phyloP scores from a whole-genome alignment of 352 stramenopile genomes.

The Phytophthora ramorum region DNA sequence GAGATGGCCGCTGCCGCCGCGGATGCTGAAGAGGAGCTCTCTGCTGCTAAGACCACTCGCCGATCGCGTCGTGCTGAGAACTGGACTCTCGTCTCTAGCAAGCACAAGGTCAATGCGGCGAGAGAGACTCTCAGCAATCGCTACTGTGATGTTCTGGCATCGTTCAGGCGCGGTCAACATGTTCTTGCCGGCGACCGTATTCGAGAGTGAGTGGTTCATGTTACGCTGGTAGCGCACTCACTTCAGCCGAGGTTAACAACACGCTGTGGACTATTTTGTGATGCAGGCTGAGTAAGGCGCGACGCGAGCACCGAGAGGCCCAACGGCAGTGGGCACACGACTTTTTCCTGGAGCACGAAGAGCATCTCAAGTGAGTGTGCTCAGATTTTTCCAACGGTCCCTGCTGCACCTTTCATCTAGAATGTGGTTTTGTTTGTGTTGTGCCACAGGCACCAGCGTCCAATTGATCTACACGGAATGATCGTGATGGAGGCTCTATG shows the following conservation, averaged over 20 bases:
- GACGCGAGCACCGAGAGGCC: slow-evolving; percentile 59
- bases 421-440: slow-evolving; percentile 24
- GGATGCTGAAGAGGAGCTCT: slow-evolving; percentile 24
- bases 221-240: not conserved
- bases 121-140: slow-evolving; percentile 62
- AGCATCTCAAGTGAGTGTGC: slow-evolving; percentile 55
- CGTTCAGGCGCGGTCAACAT: slow-evolving; percentile 62
- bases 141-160: slow-evolving; percentile 64
- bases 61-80: slow-evolving; percentile 22
- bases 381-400: slow-evolving; percentile 16
- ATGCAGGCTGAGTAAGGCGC: slow-evolving; percentile 53
- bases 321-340: slow-evolving; percentile 71
- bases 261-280: slow-evolving; percentile 4
- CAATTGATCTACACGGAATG: slow-evolving; percentile 72
- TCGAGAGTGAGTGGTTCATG: slow-evolving; percentile 53
- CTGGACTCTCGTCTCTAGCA: slow-evolving; percentile 60
- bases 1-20: slow-evolving; percentile 29
- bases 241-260: not conserved
- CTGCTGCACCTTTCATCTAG: slow-evolving; percentile 16
- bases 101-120: slow-evolving; percentile 58
- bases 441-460: slow-evolving; percentile 44
- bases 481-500: slow-evolving; percentile 74
- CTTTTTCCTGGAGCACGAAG: slow-evolving; percentile 59
- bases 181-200: slow-evolving; percentile 62
- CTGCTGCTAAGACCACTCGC: slow-evolving; percentile 10